Conservation (phyloP, 2,329 filamentous ascomycete species). For the Colletotrichum liaoningense region DNA sequence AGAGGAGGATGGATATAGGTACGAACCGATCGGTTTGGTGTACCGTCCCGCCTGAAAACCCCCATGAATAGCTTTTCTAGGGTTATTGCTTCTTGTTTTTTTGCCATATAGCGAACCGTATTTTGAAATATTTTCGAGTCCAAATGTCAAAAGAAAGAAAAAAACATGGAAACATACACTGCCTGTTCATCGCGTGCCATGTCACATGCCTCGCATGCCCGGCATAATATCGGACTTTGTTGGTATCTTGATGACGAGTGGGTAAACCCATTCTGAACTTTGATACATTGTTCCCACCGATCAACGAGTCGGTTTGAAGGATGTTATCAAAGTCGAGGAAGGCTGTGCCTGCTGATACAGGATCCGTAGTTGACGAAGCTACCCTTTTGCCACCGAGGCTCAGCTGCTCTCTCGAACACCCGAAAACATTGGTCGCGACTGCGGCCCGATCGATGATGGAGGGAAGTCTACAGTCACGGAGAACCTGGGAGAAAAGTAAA, state of each 20-base stretch:
- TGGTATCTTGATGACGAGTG: background rate
- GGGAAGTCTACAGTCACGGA: background rate
- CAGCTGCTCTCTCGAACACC: background rate
- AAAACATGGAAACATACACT: background rate
- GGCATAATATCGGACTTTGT: background rate
- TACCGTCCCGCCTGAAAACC: background rate
- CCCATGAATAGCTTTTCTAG: background rate
- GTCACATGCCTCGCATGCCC: background rate
- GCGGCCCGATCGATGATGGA: background rate
- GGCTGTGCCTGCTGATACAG: background rate
- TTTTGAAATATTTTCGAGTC: background rate
- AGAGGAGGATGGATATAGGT: constrained; percentile 1
- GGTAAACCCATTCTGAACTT: too few relatives aligned
- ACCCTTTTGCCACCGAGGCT: background rate
- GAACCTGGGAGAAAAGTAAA: background rate
- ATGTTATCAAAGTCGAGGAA: background rate
- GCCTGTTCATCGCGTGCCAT: background rate
- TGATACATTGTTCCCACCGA: background rate
- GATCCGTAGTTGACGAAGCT: background rate
- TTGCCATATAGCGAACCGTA: constrained; percentile 17
- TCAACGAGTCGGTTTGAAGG: background rate
- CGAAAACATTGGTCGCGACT: background rate
- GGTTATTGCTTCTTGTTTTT: constrained; percentile 1
- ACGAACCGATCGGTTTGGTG: background rate
- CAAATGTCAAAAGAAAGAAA: background rate